Base-by-base conservation (phyloP, 208 protist genomes). In the Leptomonas pyrrhocoris region DNA sequence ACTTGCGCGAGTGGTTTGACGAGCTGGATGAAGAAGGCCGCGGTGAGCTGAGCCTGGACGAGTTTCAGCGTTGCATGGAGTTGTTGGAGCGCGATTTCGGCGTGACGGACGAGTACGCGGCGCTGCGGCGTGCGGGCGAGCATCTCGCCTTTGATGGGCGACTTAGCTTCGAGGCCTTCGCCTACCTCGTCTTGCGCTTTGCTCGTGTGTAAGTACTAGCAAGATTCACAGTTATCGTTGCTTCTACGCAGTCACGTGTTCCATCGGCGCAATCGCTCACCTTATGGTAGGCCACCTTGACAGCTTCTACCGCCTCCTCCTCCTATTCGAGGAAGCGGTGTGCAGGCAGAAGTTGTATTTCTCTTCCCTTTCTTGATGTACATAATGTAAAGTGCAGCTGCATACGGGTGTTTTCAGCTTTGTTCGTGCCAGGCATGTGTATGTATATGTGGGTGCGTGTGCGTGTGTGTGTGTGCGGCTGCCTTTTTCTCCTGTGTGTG, bases 181-280 rank as follows among this genome's bases (percentile, higher is more conserved):
- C 88, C n/a, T 94, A 85, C 69, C 60, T 94, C 59, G 80, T 91
- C 9, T 68, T 88, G 40, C 83, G 88, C 28, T 94, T 94, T 56
- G 68, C 66, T 13, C 71, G 75, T 15, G 70, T 77, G 8, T 90
- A 80, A 74, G 19, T 9, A 38, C 34, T 38, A 38, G 34, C 34
- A 38, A 9, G 34, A 38, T 38, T 3, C 34, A 3, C 34, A 3
- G 7, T 9, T 38, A 3, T 9, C 34, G 7, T 9, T 38, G 7
- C 34, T 9, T 9, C 34, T 9, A 38, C 34, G 7, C 34, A 38
- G 7, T 9, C 34, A 38, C 34, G 34, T n/a, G n/a, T n/a, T n/a
- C n/a, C n/a, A n/a, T 38, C 34, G 34, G 34, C 34, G 34, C 34
- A 38, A 56, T 0, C 51, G 9, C 2, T 53, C 8, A 30, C 43